Base-by-base conservation (phyloP, 148 eudicot genomes). In the Rhododendron vialii region DNA sequence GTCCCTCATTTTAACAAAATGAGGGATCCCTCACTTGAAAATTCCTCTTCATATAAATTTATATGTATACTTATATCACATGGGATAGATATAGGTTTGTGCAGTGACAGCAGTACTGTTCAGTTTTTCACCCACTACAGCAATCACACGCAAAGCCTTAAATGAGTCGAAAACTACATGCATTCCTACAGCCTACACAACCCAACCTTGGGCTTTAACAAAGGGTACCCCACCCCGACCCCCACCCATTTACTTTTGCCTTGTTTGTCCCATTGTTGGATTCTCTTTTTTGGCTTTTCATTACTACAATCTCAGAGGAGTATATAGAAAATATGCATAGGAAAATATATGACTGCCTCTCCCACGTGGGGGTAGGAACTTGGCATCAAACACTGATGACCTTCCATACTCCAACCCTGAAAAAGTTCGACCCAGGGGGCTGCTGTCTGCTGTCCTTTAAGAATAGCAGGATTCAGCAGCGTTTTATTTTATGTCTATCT, bases 91-190 rank as follows among this genome's bases (percentile, higher is more conserved):
- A 82, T 14, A 17, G 14, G 84, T 0, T 26, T 38, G 59, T 80
- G 36, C 82, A 80, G 82, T 48, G 82, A 2, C 18, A 7, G 36
- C 75, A 69, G 79, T 67, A n/a, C n/a, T n/a, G 33, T 67, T 69
- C 75, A 69, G 36, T 67, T 69, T 41, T 22, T 26, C 22, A 13
- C 59, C 38, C 48, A 69, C 41, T 28, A 45, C 45, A 55, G 50
- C 85, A 7, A 74, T 55, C 86, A 83, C 88, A 87, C 86, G 88
- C 88, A 87, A 87, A 87, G 88, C 88, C 86, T 87, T 87, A 83
- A 83, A 83, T 83, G 83, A 43, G 83, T 87, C 85, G 83, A 83
- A 61, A 83, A 48, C 61, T 35, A 85, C 76, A 75, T 79, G 75
- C 75, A 43, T 53, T 30, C 18, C 76, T 33, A 20, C n/a, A 13